Evolutionary conservation across 768 basidiomycete species (phyloP), one percentile per base, ranked within the genome.

Genomic region (Hebeloma cylindrosporum): DNA sequence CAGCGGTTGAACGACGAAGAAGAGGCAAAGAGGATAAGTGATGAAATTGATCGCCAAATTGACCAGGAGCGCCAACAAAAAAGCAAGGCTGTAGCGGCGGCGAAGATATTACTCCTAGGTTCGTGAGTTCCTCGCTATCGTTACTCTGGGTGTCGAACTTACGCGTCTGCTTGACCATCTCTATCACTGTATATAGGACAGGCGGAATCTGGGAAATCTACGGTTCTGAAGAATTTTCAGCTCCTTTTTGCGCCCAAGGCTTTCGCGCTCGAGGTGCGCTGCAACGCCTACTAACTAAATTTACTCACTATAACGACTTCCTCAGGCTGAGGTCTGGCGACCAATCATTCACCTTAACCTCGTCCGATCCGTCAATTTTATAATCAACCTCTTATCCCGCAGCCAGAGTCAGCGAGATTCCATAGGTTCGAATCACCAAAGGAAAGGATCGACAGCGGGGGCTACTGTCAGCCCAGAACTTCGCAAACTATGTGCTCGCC

Each of bases 291-390:
- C 16, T 23, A 8, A 5, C 40, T 26, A 25, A 17, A 22, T 17
- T 43, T 10, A 17, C 29, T 30, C 16, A 35, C 31, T 37, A 5
- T 30, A 9, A 22, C 17, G 32, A 40, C n/a, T 31, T 35, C 26
- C 35, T 11, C 40, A 77, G 68, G 66, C 72, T 4, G 73, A 72
- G 34, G 65, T 76, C 30, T 85, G 83, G 83, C 72, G 80, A 29
- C 76, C 81, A 2, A 76, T 84, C 48, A 80, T 85, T 44, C 76
- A 82, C 58, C 75, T 84, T 56, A 84, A 85, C 60, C 77, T 85
- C 51, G 74, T 83, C 50, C 78, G 79, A 39, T 72, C 68, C 11
- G 58, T 69, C 48, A 71, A 79, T 47, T 67, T 70, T 54, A 65
- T 69, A 22, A 53, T 70, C 33, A 62, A 61, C 50, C 54, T 68